Percentiles rank a stretch among this genome's conserved stretches.
Evolutionary conservation across 352 stramenopile genomes (phyloP).

Genomic region (Phytophthora crassamura): DNA sequence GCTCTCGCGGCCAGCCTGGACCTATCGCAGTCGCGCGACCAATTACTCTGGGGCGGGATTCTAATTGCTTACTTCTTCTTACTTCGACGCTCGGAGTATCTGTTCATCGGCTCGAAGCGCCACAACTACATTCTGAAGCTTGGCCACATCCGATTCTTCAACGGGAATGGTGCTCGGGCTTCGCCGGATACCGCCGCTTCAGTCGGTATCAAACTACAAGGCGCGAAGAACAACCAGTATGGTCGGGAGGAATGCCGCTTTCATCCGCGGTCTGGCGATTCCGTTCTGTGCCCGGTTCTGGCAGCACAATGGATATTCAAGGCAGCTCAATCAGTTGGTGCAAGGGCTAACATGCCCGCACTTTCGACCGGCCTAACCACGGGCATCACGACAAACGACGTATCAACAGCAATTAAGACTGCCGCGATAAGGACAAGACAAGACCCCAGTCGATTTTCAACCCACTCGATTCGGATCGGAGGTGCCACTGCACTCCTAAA

Average conservation of each 20-base stretch:
- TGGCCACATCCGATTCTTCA: too few relatives aligned
- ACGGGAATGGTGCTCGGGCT: background rate
- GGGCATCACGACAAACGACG: background rate
- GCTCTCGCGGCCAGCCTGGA: background rate
- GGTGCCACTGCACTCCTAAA: too few relatives aligned
- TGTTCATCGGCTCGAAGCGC: conserved; percentile 11
- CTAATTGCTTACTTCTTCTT: conserved; percentile 16
- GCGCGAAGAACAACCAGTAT: conserved; percentile 14
- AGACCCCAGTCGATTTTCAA: too few relatives aligned
- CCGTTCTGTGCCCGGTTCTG: background rate
- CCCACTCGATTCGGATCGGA: too few relatives aligned
- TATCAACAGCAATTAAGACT: background rate
- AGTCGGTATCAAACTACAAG: background rate
- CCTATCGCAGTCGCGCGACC: background rate
- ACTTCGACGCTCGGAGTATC: conserved; percentile 2
- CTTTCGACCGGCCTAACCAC: background rate
- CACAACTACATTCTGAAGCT: too few relatives aligned
- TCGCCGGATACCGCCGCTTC: background rate
- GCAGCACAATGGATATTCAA: background rate
- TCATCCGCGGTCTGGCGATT: background rate
- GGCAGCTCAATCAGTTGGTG: background rate
- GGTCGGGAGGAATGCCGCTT: background rate
- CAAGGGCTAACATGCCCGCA: background rate
- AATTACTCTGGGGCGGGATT: conserved; percentile 15
- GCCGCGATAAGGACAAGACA: too few relatives aligned